A percentile compares a stretch with the other conserved stretches of the same genome.
These are phyloP conservation scores for Stachybotrys chartarum DNA, from an alignment of 2,329 filamentous ascomycete species.

Conservation along the genomic window DNA sequence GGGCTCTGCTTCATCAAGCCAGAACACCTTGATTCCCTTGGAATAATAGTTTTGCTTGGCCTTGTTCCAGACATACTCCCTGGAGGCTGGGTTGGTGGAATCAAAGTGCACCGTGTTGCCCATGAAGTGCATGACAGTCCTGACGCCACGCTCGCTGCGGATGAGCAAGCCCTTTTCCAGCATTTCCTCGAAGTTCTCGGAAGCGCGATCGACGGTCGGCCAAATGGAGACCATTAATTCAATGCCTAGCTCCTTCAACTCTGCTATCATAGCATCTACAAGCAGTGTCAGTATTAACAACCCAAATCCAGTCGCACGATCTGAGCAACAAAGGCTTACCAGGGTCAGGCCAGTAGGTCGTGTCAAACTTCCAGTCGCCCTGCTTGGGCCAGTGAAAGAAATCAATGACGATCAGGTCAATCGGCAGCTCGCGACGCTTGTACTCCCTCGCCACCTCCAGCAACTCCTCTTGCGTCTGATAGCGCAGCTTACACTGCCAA, in stretches of 20 bases:
- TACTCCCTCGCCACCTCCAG: slow-evolving; percentile 55
- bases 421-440: slow-evolving; percentile 43
- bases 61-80: slow-evolving; percentile 52
- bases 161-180: slow-evolving; percentile 53
- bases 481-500: slow-evolving; percentile 62
- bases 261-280: slow-evolving; percentile 52
- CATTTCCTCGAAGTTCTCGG: slow-evolving; percentile 57
- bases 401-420: slow-evolving; percentile 60
- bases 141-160: slow-evolving; percentile 51
- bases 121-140: slow-evolving; percentile 50
- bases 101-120: slow-evolving; percentile 56
- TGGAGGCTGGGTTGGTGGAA: slow-evolving; percentile 52
- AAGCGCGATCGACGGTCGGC: slow-evolving; percentile 55
- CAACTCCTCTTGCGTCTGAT: slow-evolving; percentile 58
- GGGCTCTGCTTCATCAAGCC: slow-evolving; percentile 64
- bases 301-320: background rate
- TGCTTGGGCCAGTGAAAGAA: slow-evolving; percentile 63
- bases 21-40: slow-evolving; percentile 57
- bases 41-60: slow-evolving; percentile 53
- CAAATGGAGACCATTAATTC: slow-evolving; percentile 65
- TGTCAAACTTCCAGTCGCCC: slow-evolving; percentile 62
- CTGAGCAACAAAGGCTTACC: slow-evolving; percentile 21
- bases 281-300: background rate
- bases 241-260: slow-evolving; percentile 49
- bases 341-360: slow-evolving; percentile 57